A percentile compares a stretch with the other conserved stretches of the same genome.
Conservation (phyloP, 306 rosid genomes). For the Hylodesmum podocarpum region DNA sequence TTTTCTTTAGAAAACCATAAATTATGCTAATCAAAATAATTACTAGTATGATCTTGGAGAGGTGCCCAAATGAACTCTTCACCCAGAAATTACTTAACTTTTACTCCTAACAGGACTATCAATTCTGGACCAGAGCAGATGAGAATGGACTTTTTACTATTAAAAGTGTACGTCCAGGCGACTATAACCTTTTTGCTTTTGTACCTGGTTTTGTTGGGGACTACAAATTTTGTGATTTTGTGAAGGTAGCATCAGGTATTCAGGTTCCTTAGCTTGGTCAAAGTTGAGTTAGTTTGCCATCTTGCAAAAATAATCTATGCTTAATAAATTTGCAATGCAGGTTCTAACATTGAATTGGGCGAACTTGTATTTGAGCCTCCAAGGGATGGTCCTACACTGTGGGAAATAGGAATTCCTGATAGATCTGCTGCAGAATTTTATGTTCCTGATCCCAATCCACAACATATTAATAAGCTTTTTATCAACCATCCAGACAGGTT, state of each 20-base stretch:
- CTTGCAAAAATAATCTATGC: slow-evolving; percentile 8
- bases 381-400: slow-evolving; percentile 80
- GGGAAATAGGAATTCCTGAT: slow-evolving; percentile 95
- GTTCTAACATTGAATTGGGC: slow-evolving; percentile 56
- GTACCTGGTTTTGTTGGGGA: slow-evolving; percentile 81
- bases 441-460: slow-evolving; percentile 78
- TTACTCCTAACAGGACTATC: slow-evolving; percentile 64
- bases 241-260: slow-evolving; percentile 69
- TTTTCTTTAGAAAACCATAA: not conserved
- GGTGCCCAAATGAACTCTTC: not conserved
- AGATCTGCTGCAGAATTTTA: slow-evolving; percentile 79
- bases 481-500: slow-evolving; percentile 82
- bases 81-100: slow-evolving; percentile 13
- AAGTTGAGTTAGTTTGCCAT: slow-evolving; percentile 22
- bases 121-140: slow-evolving; percentile 82
- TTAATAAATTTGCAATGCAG: slow-evolving; percentile 39
- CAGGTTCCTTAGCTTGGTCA: slow-evolving; percentile 53
- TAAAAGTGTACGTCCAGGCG: slow-evolving; percentile 49
- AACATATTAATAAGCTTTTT: slow-evolving; percentile 56
- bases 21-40: slow-evolving; percentile 9
- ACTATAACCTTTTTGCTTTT: slow-evolving; percentile 78
- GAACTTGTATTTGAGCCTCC: slow-evolving; percentile 68
- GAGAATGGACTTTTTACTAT: slow-evolving; percentile 61
- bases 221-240: slow-evolving; percentile 39
- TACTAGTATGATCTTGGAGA: slow-evolving; percentile 7